Base-by-base conservation (phyloP, 75 land plant species). In the Azolla pinnata region DNA sequence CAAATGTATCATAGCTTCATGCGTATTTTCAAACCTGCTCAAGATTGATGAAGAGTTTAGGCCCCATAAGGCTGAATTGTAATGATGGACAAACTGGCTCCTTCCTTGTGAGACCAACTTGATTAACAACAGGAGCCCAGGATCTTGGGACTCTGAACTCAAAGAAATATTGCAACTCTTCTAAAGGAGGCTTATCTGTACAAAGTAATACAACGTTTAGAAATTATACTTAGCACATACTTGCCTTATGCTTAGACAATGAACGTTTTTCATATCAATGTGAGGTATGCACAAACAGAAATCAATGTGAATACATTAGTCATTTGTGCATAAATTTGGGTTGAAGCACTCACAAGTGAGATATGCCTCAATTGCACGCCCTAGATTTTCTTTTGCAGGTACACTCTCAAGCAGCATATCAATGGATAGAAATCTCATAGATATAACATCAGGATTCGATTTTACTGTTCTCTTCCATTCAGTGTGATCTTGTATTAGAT, bases 11-110 rank as follows among this genome's bases (percentile, higher is more conserved):
- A n/a, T n/a, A n/a, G n/a, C n/a, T n/a, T n/a, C n/a, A n/a, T n/a
- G n/a, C n/a, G n/a, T n/a, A n/a, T n/a, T n/a, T n/a, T n/a, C n/a
- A n/a, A n/a, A n/a, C 96, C 87, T 90, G 90, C 46, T 67, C 81
- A 26, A 70, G 71, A 61, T 80, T 74, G 60, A 90, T 65, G 63
- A 75, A 83, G 25, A 90, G 86, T 75, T 83, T 90, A 18, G 81
- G 87, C 2, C 96, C 96, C 90, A 90, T 85, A 59, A 85, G 45
- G 62, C 90, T 85, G 62, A 90, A 90, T 54, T 90, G 96, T 60
- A 90, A 56, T 3, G 79, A 68, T 10, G 86, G 90, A 56, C 87
- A 83, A 42, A 83, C 84, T 31, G 96, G 90, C 47, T 90, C 96
- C 62, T 82, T 88, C 50, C 88, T 72, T 33, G 62, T 74, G 27